Evolutionary conservation across 441 rosid genomes (phyloP).

Genomic region (Cnidoscolus chayamansa): DNA sequence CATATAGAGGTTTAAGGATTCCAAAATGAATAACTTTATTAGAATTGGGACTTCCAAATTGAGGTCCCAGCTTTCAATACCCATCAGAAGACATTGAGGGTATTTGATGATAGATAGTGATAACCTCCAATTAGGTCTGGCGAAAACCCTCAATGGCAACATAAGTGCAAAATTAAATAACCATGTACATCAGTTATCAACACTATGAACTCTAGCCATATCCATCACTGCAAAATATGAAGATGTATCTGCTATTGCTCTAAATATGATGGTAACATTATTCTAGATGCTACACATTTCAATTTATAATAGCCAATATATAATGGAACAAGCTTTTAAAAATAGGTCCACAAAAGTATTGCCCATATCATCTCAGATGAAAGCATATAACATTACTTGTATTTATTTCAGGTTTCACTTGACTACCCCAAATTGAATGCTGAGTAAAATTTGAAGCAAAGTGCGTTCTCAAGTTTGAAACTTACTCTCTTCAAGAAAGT

Average conservation of each 20-base stretch:
- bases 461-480: slow-evolving; percentile 13
- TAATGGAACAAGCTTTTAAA: background rate
- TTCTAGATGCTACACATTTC: background rate
- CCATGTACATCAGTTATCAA: background rate
- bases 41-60: slow-evolving; percentile 2
- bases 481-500: slow-evolving; percentile 70
- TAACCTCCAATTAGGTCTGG: background rate
- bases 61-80: background rate
- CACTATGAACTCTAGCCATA: background rate
- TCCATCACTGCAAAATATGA: background rate
- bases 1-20: background rate
- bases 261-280: background rate
- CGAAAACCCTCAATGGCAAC: background rate
- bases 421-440: background rate
- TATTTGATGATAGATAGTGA: background rate
- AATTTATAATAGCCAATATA: background rate
- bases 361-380: background rate
- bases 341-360: background rate
- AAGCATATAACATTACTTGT: too few relatives aligned
- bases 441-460: slow-evolving; percentile 7
- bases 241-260: background rate
- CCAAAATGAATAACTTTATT: background rate
- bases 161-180: background rate
- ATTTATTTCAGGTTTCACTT: background rate
- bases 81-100: background rate